Evolutionary conservation across 2,329 filamentous ascomycete genomes (phyloP).

Genomic region (Venturia oleaginea): DNA sequence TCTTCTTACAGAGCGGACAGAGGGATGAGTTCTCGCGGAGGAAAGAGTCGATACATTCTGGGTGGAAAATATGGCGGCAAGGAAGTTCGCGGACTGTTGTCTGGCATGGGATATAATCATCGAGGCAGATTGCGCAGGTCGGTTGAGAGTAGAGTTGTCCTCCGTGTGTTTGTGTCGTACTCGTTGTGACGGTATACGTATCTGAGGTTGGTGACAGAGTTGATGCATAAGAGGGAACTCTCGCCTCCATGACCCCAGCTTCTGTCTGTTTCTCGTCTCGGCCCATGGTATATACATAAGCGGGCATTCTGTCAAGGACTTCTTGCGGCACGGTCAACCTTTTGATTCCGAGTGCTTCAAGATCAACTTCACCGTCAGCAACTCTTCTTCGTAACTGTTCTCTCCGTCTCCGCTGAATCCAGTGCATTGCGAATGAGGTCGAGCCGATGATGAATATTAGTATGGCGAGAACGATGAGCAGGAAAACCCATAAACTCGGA

Average conservation of each 20-base stretch:
- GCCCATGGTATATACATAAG: conserved; percentile 58
- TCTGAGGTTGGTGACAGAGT: conserved; percentile 1
- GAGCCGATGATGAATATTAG: conserved; percentile 57
- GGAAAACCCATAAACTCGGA: conserved; percentile 74
- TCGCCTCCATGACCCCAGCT: neutral
- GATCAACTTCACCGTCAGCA: conserved; percentile 67
- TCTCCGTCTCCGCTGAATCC: conserved; percentile 64
- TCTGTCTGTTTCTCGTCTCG: neutral
- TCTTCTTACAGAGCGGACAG: conserved; percentile 85
- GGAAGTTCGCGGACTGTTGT: conserved; percentile 76
- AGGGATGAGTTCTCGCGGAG: conserved; percentile 70
- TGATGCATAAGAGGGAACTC: neutral
- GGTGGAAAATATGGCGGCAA: conserved; percentile 89
- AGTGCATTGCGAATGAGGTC: conserved; percentile 66
- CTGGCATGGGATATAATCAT: conserved; percentile 60
- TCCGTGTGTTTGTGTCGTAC: conserved; percentile 17
- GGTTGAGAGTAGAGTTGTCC: conserved; percentile 56
- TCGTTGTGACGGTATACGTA: neutral
- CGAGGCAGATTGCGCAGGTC: conserved; percentile 82
- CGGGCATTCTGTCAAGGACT: conserved; percentile 63
- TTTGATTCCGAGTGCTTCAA: conserved; percentile 80
- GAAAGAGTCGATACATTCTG: conserved; percentile 83
- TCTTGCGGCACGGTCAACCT: conserved; percentile 65
- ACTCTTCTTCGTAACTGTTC: conserved; percentile 60
- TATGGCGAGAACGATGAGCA: conserved; percentile 59